phyloP scores from a whole-genome alignment of 2,329 filamentous ascomycete species.

The Fusarium transvaalense region DNA sequence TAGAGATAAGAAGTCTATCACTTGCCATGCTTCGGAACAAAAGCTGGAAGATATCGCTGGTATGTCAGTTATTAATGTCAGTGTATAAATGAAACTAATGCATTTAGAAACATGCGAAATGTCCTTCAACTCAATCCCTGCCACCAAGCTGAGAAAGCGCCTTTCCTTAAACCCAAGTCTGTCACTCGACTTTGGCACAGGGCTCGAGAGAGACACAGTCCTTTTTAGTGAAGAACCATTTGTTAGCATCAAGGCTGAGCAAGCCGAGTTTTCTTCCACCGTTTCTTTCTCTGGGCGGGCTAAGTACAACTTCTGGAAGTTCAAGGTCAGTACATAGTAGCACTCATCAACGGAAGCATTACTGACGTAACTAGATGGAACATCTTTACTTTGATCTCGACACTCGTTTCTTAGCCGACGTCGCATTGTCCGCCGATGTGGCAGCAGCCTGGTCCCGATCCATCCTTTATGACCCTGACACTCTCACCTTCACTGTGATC shows the following conservation, averaged over 20 bases:
- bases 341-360: rapidly evolving
- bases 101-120: constrained; percentile 14
- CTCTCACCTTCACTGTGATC: constrained; percentile 3
- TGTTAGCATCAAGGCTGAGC: constrained; percentile 19
- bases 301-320: constrained; percentile 27
- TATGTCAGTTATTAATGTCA: neutral
- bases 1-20: neutral
- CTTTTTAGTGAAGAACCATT: constrained; percentile 21
- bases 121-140: constrained; percentile 16
- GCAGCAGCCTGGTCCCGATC: constrained; percentile 18
- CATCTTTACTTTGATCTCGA: constrained; percentile 19
- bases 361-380: constrained; percentile 8
- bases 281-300: constrained; percentile 10
- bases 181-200: neutral
- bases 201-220: constrained; percentile 5
- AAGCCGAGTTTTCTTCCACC: constrained; percentile 21
- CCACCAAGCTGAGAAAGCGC: constrained; percentile 13
- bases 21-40: constrained; percentile 10
- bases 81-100: rapidly evolving
- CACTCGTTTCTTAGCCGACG: constrained; percentile 13
- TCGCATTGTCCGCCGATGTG: constrained; percentile 7
- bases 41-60: constrained; percentile 15
- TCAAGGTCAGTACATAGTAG: neutral
- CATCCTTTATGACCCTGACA: constrained; percentile 16
- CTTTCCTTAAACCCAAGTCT: constrained; percentile 8